Evolutionary conservation across 2,329 filamentous ascomycete genomes (phyloP), one percentile per base, ranked within the genome.

Genomic region (Curvularia sp.): DNA sequence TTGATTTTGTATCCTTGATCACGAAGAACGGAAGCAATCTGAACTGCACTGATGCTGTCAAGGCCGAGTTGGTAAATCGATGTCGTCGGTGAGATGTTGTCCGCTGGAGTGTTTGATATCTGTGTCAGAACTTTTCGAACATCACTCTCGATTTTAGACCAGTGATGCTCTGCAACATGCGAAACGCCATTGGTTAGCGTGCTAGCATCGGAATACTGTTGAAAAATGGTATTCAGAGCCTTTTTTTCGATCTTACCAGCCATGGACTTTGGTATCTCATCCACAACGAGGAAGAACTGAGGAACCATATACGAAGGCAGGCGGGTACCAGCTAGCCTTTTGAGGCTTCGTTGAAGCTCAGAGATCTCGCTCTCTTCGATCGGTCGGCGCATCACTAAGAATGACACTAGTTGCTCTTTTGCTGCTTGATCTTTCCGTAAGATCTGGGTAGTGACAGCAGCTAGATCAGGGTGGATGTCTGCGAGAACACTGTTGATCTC

Each of bases 11-110:
- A 79, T 0, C 87, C 88, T 18, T 83, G 69, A 39, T 82, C 84
- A 18, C 89, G 86, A 15, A 97, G 80, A 26, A 83, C 79, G 1
- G 86, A 83, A 0, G 92, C 91, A 9, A 97, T 82, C 69, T 97
- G 93, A 15, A 86, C 83, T 0, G 92, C 91, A 60, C 90, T 93
- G 69, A 98, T 95, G 72, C 93, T 97, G 76, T 97, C 93, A 3
- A 97, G 80, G 0, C 94, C 94, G n/a, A 97, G 85, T 57, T 90
- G 88, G 68, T 94, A 96, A 49, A 98, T 92, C 0, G 91, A 92
- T 0, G 87, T 92, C 9, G 84, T 72, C 12, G 82, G 82, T 3
- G 73, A 68, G 47, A 97, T 88, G 0, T 78, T 79, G 0, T 80
- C 68, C 1, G 72, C 55, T 0, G 84, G 73, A 4, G 84, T 76